These are phyloP conservation scores for Penicillium argentinense DNA, from an alignment of 495 filamentous ascomycete genomes.

Conservation along the genomic window DNA sequence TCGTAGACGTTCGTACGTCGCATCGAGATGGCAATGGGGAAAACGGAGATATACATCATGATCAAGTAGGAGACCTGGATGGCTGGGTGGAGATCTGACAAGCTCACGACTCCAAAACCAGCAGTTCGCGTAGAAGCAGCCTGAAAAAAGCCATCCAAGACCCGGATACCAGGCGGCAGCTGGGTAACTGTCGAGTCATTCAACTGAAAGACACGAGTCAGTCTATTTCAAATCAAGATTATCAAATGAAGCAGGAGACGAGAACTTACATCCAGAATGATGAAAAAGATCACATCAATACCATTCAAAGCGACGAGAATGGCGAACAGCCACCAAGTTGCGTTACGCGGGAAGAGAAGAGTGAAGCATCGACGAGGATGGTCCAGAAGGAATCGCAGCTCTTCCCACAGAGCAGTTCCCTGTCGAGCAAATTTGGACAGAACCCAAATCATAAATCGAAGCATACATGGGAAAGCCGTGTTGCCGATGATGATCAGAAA, in stretches of 20 bases:
- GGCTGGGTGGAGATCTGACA: conserved; percentile 78
- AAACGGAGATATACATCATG: conserved; percentile 99
- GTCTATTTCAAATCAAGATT: too few species aligned
- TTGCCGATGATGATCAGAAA: conserved; percentile 92
- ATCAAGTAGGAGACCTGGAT: conserved; percentile 94
- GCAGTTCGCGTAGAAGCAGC: conserved; percentile 84
- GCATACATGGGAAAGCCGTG: conserved; percentile 90
- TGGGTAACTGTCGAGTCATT: conserved; percentile 63
- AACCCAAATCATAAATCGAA: conserved; percentile 86
- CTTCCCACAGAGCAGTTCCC: conserved; percentile 75
- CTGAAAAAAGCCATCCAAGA: conserved; percentile 86
- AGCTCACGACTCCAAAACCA: conserved; percentile 76
- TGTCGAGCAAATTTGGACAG: conserved; percentile 56
- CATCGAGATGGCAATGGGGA: conserved; percentile 92
- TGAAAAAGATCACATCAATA: conserved; percentile 83
- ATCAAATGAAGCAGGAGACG: background rate
- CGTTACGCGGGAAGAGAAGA: conserved; percentile 80
- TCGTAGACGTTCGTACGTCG: conserved; percentile 96
- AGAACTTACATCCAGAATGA: conserved; percentile 77
- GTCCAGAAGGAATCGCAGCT: conserved; percentile 84
- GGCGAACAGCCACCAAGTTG: conserved; percentile 95
- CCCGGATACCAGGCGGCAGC: conserved; percentile 62
- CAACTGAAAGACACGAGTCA: conserved; percentile 48
- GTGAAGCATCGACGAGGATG: conserved; percentile 96
- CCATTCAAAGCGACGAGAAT: conserved; percentile 80